Percentiles rank a stretch among this genome's conserved stretches.
These are phyloP conservation scores for Lactarius pseudohatsudake DNA, from an alignment of 768 basidiomycete species.

Conservation along the genomic window DNA sequence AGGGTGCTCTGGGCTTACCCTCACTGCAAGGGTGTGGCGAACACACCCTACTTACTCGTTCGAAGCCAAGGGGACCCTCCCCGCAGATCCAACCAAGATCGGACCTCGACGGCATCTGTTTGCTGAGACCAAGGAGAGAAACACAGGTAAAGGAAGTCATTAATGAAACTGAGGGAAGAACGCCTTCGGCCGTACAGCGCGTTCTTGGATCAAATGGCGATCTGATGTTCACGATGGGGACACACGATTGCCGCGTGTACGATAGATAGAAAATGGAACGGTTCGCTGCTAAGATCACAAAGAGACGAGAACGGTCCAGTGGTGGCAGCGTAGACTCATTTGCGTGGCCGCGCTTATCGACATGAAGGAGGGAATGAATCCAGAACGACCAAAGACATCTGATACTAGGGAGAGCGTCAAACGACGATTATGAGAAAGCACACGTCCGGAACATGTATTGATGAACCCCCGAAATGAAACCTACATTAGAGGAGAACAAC, in stretches of 20 bases:
- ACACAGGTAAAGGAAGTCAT: background rate
- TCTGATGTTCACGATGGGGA: constrained; percentile 21
- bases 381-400: constrained; percentile 17
- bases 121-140: background rate
- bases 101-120: constrained; percentile 17
- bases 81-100: constrained; percentile 21
- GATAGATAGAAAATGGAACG: constrained; percentile 27
- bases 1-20: background rate
- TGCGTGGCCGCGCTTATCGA: constrained; percentile 14
- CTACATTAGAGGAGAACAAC: background rate
- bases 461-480: constrained; percentile 6
- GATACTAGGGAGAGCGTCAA: constrained; percentile 7
- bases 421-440: constrained; percentile 6
- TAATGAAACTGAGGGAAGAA: constrained; percentile 2
- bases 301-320: constrained; percentile 10
- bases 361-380: constrained; percentile 3
- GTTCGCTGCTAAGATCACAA: constrained; percentile 5
- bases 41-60: background rate
- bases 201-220: constrained; percentile 9
- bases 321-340: background rate
- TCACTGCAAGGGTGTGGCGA: constrained; percentile 2
- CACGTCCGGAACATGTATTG: background rate
- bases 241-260: constrained; percentile 20
- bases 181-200: constrained; percentile 1
- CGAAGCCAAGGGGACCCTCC: background rate